Evolutionary conservation across 192 early-diverging fungal genomes (phyloP).

Genomic region (Phycomyces blakesleeanus): DNA sequence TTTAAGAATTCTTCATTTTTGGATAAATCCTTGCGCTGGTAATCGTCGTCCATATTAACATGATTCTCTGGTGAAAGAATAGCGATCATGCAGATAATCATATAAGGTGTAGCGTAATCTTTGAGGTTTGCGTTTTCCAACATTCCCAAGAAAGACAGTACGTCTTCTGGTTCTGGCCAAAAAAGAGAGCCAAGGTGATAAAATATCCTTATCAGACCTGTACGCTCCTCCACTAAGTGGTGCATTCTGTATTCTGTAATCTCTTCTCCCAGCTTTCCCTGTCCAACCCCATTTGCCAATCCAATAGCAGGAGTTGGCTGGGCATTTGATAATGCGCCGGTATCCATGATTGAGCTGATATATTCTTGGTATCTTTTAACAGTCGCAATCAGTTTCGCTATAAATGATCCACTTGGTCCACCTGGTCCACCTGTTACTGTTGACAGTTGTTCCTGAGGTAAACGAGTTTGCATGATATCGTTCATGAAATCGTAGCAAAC

Average conservation of each 20-base stretch:
- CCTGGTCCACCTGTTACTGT: too few species aligned
- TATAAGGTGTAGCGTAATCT: slow-evolving; percentile 21
- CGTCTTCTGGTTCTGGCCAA: slow-evolving; percentile 30
- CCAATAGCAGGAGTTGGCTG: slow-evolving; percentile 23
- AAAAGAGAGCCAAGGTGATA: slow-evolving; percentile 41
- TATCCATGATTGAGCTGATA: slow-evolving; percentile 39
- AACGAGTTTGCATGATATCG: slow-evolving; percentile 28
- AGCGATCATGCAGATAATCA: slow-evolving; percentile 30
- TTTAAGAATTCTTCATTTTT: slow-evolving; percentile 22
- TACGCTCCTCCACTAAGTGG: slow-evolving; percentile 35
- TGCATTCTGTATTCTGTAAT: slow-evolving; percentile 42
- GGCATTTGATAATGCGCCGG: slow-evolving; percentile 47
- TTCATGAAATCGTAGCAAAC: slow-evolving; percentile 41
- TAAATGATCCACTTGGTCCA: slow-evolving; percentile 39
- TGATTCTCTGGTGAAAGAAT: slow-evolving; percentile 12
- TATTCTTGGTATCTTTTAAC: slow-evolving; percentile 47
- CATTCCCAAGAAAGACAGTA: slow-evolving; percentile 33
- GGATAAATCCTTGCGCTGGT: slow-evolving; percentile 6
- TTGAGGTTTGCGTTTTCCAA: slow-evolving; percentile 27
- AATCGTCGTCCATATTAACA: slow-evolving; percentile 20
- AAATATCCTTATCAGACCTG: slow-evolving; percentile 38
- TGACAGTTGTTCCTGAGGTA: slow-evolving; percentile 12
- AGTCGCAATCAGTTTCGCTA: slow-evolving; percentile 47
- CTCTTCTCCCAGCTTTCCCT: slow-evolving; percentile 32
- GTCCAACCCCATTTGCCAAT: slow-evolving; percentile 3